Conservation (phyloP, 495 filamentous ascomycete species). For the Neurospora sp. region DNA sequence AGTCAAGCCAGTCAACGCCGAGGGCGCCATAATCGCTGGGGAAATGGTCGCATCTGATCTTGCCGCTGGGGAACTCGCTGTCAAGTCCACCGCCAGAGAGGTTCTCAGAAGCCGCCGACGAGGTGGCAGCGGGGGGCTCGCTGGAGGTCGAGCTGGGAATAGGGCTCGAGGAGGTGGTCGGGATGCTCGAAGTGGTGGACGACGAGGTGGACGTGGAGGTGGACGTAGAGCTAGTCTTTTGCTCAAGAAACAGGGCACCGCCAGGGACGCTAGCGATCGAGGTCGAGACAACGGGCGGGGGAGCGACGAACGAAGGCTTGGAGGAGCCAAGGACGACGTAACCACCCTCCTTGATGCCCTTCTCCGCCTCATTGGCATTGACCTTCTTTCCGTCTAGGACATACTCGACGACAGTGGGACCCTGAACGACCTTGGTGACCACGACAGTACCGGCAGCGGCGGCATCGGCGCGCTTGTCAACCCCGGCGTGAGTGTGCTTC, state of each 20-base stretch:
- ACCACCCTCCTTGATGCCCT: conserved; percentile 48
- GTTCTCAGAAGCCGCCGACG: conserved; percentile 9
- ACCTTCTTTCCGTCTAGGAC: conserved; percentile 48
- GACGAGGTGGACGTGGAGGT: conserved; percentile 4
- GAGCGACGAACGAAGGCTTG: conserved; percentile 31
- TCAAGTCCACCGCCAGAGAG: conserved; percentile 42
- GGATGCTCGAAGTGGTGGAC: conserved; percentile 7
- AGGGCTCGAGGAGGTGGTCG: conserved; percentile 12
- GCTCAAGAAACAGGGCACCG: conserved; percentile 27
- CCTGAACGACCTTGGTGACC: conserved; percentile 24
- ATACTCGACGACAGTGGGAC: conserved; percentile 49
- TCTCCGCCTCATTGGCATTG: conserved; percentile 44
- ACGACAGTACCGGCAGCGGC: conserved; percentile 26
- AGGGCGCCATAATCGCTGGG: conserved; percentile 79
- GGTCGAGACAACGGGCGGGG: conserved; percentile 20
- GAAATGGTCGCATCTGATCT: conserved; percentile 60
- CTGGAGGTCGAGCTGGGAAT: conserved; percentile 14
- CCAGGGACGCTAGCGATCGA: conserved; percentile 8
- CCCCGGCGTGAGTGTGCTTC: conserved; percentile 19
- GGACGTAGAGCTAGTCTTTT: conserved; percentile 10
- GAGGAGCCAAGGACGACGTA: conserved; percentile 40
- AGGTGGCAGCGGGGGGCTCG: conserved; percentile 4
- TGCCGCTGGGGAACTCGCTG: conserved; percentile 65
- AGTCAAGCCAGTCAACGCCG: conserved; percentile 51
- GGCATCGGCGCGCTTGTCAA: conserved; percentile 35